Percentiles rank a stretch among this genome's conserved stretches.
Conservation (phyloP, 140 eudicot genomes). For the Erigeron philadelphicus region DNA sequence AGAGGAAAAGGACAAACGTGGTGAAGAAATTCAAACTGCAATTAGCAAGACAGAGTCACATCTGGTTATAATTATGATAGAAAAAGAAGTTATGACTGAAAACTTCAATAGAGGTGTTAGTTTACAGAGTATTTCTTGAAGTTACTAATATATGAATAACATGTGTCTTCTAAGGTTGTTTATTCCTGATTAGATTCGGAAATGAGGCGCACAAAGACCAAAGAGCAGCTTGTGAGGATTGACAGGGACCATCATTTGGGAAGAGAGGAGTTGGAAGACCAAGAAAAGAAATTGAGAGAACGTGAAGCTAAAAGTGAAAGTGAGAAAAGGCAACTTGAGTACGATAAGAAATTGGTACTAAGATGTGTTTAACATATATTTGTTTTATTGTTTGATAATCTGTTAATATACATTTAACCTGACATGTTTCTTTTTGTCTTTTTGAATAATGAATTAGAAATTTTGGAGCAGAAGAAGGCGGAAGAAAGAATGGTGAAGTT, state of each 20-base stretch:
- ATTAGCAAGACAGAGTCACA: constrained; percentile 40
- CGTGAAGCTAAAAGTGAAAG: constrained; percentile 54
- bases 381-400: too few relatives aligned
- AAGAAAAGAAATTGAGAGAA: constrained; percentile 38
- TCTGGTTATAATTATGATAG: constrained; percentile 35
- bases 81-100: constrained; percentile 49
- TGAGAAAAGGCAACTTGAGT: constrained; percentile 47
- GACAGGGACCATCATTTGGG: constrained; percentile 40
- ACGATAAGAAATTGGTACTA: constrained; percentile 47
- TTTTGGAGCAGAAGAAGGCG: constrained; percentile 55
- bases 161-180: background rate
- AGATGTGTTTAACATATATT: too few relatives aligned
- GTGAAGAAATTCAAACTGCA: constrained; percentile 49
- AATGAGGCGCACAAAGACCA: constrained; percentile 36
- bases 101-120: constrained; percentile 49
- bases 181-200: constrained; percentile 37
- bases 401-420: background rate
- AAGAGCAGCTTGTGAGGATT: constrained; percentile 35
- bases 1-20: constrained; percentile 37
- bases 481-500: constrained; percentile 47
- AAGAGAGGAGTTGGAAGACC: constrained; percentile 39
- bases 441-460: constrained; percentile 57
- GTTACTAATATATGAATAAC: constrained; percentile 5
- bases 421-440: background rate
- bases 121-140: background rate